Conservation (phyloP, 768 basidiomycete genomes). For the Rhizopogon roseolus region DNA sequence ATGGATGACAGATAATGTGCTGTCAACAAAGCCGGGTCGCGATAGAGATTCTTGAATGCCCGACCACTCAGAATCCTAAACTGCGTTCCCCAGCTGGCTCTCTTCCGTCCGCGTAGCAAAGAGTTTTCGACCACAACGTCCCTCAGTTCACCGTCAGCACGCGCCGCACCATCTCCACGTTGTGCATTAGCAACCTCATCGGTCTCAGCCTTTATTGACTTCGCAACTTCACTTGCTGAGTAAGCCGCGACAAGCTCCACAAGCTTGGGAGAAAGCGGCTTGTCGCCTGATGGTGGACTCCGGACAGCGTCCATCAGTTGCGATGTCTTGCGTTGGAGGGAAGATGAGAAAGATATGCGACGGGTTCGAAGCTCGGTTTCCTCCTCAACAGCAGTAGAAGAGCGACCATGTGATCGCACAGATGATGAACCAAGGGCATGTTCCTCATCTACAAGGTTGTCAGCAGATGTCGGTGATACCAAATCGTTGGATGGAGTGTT, state of each 20-base stretch:
- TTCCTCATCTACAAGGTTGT: constrained; percentile 65
- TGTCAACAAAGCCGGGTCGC: constrained; percentile 86
- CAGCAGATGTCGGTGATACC: constrained; percentile 35
- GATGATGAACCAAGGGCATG: constrained; percentile 47
- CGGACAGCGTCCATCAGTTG: constrained; percentile 60
- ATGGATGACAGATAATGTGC: constrained; percentile 89
- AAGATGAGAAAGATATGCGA: constrained; percentile 41
- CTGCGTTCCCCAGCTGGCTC: constrained; percentile 86
- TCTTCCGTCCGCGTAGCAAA: constrained; percentile 64
- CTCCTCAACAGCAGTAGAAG: constrained; percentile 31
- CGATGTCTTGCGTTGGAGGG: constrained; percentile 68
- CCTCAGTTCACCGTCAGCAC: constrained; percentile 41
- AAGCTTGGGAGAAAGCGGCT: constrained; percentile 48
- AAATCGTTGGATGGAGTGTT: constrained; percentile 39
- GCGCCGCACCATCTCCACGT: constrained; percentile 12
- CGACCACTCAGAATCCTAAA: constrained; percentile 92
- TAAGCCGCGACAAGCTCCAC: constrained; percentile 71
- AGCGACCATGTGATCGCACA: constrained; percentile 30
- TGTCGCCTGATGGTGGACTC: constrained; percentile 24
- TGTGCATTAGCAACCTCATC: constrained; percentile 31
- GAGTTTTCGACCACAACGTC: constrained; percentile 69
- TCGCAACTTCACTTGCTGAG: constrained; percentile 59
- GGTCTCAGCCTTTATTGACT: constrained; percentile 57
- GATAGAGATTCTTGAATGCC: constrained; percentile 97
- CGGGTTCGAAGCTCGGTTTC: constrained; percentile 51